phyloP scores from a whole-genome alignment of 2,329 filamentous ascomycete genomes.

The Colletotrichum tropicicola region DNA sequence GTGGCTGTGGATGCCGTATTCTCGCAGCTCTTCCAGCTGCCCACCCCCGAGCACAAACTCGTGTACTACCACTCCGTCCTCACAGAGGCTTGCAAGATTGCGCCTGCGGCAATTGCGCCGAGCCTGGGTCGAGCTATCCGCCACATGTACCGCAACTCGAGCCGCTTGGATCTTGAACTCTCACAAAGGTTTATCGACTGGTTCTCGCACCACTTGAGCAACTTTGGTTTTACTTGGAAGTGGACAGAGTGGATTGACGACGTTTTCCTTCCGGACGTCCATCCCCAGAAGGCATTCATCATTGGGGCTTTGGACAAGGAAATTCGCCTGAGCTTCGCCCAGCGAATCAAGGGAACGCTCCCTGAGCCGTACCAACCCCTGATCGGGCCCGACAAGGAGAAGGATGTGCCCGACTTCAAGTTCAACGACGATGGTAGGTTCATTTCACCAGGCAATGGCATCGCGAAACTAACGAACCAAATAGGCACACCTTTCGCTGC shows the following conservation, averaged over 20 bases:
- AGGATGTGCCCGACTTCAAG: constrained; percentile 96
- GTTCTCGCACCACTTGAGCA: constrained; percentile 97
- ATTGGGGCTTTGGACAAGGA: constrained; percentile 93
- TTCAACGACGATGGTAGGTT: constrained; percentile 77
- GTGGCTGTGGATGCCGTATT: constrained; percentile 98
- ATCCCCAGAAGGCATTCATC: constrained; percentile 95
- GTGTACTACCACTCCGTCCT: constrained; percentile 97
- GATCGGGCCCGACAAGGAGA: constrained; percentile 88
- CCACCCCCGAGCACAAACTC: constrained; percentile 87
- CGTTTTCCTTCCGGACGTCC: constrained; percentile 76
- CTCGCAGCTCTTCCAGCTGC: constrained; percentile 90
- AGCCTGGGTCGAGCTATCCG: constrained; percentile 93
- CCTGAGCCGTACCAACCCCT: constrained; percentile 83
- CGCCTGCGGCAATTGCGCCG: constrained; percentile 94
- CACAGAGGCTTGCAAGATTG: constrained; percentile 95
- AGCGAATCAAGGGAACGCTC: constrained; percentile 93
- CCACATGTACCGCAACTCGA: constrained; percentile 84
- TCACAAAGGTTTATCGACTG: constrained; percentile 91
- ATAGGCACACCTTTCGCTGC: constrained; percentile 81
- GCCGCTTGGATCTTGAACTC: constrained; percentile 87
- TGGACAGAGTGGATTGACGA: constrained; percentile 98
- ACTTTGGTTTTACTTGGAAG: constrained; percentile 99
- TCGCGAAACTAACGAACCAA: constrained; percentile 30
- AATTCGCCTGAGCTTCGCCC: constrained; percentile 94
- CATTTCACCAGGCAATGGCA: background rate